Evolutionary conservation across 2,329 filamentous ascomycete species (phyloP), one percentile per base, ranked within the genome.

Genomic region (Cladosporium sp.): DNA sequence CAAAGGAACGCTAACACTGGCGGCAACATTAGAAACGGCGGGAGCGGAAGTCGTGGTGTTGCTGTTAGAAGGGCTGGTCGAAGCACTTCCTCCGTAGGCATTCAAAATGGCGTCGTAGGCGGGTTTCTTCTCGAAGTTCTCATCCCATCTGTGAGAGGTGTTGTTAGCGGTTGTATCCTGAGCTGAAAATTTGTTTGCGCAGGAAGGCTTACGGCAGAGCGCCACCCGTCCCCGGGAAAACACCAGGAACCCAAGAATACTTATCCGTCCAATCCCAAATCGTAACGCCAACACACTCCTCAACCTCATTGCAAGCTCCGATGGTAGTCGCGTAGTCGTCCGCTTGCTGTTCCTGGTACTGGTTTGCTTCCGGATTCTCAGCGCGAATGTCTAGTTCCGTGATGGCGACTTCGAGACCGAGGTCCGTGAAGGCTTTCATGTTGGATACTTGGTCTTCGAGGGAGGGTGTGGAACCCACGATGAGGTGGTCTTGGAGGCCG

Each of bases 401-500:
- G 61, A 80, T 73, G 4, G 79, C 78, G 4, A 82, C 76, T 52
- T 84, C 80, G 4, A 80, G 65, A 4, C 72, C 73, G 1, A 78
- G 71, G 1, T 69, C 66, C 2, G 72, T 71, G 67, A 79, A 84
- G 36, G 73, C 67, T 41, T 69, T 59, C 47, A 82, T 75, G 12
- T 73, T 72, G 0, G 69, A 67, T 27, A 69, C 67, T 38, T 78
- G 69, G 11, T 68, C 65, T 30, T 68, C 65, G 55, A 74, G 71
- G 36, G 62, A 65, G 0, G 79, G 75, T 1, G 76, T 72, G n/a
- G 62, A 58, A 57, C 79, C 78, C 7, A 78, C 76, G 50, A 79
- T 76, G 45, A 84, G 75, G 63, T 85, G 82, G 6, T 69, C 74
- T 61, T 85, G 80, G 57, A 84, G 69, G 12, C 82, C 82, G 4